Evolutionary conservation across 2,329 filamentous ascomycete species (phyloP).

Genomic region (Microcyclospora tardicrescens): DNA sequence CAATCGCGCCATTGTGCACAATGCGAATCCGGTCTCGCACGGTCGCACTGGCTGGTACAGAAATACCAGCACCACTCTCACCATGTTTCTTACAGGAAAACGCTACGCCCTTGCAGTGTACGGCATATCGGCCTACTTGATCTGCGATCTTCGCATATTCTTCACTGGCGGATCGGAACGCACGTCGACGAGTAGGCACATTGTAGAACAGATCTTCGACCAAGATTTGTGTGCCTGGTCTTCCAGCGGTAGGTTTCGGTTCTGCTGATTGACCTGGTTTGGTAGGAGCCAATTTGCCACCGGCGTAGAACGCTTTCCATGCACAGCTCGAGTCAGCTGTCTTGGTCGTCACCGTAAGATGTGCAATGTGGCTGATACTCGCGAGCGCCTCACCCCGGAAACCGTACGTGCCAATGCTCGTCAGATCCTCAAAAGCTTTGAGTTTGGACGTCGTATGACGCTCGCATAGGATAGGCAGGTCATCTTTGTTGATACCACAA

Average conservation of each 20-base stretch:
- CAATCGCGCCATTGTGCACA: conserved; percentile 70
- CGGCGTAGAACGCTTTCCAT: conserved; percentile 78
- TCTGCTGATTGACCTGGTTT: conserved; percentile 82
- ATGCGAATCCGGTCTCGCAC: conserved; percentile 77
- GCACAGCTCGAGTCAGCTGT: conserved; percentile 78
- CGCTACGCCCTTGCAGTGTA: conserved; percentile 81
- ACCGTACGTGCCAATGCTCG: conserved; percentile 89
- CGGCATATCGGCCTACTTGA: conserved; percentile 80
- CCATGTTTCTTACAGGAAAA: conserved; percentile 97
- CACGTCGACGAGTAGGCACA: conserved; percentile 71
- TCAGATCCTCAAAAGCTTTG: conserved; percentile 79
- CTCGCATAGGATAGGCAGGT: conserved; percentile 83
- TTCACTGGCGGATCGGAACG: conserved; percentile 82
- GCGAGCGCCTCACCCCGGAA: conserved; percentile 92
- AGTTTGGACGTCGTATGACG: conserved; percentile 95
- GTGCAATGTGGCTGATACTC: conserved; percentile 96
- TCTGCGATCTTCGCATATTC: conserved; percentile 98
- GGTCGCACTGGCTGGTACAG: conserved; percentile 59
- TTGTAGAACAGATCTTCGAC: conserved; percentile 97
- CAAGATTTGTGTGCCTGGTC: conserved; percentile 84
- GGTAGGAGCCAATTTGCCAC: conserved; percentile 64
- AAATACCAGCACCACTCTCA: conserved; percentile 69
- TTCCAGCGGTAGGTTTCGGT: conserved; percentile 75
- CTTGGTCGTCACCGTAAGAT: conserved; percentile 87
- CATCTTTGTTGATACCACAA: conserved; percentile 86